phyloP scores from a whole-genome alignment of 257 asterid species.

The Solanum chmielewskii region DNA sequence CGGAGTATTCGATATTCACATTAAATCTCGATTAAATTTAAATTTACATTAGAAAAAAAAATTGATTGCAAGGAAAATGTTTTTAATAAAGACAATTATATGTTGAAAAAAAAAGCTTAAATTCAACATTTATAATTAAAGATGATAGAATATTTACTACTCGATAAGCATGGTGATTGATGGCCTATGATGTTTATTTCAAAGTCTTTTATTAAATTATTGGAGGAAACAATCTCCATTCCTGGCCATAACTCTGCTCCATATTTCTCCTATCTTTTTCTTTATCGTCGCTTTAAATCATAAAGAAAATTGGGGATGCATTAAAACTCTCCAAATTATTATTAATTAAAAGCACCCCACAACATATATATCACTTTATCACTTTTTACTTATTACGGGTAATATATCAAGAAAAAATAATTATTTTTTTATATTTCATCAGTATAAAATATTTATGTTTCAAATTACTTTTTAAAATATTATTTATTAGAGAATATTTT shows the following conservation, averaged over 20 bases:
- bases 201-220: neutral
- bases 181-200: neutral
- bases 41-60: too few relatives aligned
- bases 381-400: too few relatives aligned
- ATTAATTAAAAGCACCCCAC: neutral
- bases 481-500: too few relatives aligned
- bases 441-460: too few relatives aligned
- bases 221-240: neutral
- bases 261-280: neutral
- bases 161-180: too few relatives aligned
- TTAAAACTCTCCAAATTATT: neutral
- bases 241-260: neutral
- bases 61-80: accelerated
- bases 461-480: too few relatives aligned
- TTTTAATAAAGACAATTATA: accelerated
- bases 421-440: too few relatives aligned
- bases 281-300: neutral
- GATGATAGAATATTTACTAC: too few relatives aligned
- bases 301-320: neutral
- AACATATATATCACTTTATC: neutral
- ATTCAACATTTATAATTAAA: too few relatives aligned
- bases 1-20: accelerated
- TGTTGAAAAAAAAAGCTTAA: accelerated
- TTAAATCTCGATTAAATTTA: too few relatives aligned
- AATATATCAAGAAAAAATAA: too few relatives aligned